Base-by-base conservation (phyloP, 768 basidiomycete species). In the Tulasnella sp. region DNA sequence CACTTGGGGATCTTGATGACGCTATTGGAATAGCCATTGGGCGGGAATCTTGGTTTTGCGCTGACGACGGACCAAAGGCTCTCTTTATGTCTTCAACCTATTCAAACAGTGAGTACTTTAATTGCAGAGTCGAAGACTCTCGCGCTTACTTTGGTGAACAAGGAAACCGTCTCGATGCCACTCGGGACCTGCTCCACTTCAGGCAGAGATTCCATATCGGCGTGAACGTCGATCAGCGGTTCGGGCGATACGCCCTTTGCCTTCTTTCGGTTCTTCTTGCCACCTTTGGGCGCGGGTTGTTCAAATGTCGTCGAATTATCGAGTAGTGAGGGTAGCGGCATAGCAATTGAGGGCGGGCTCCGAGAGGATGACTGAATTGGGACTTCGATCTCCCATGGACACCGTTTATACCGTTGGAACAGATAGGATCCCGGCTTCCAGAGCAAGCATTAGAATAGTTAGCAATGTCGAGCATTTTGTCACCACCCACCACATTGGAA, bases 341-440 rank as follows among this genome's bases (percentile, higher is more conserved):
- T 42, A 60, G 37, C 60, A 18, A 64, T 24, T 6, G 77, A 77
- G 11, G 48, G 77, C 24, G 58, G 34, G 37, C 54, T 60, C 20
- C 41, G 9, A 37, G 54, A 75, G 77, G 74, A 58, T 14, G 50
- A 24, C 64, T 40, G 31, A 9, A 24, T 24, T 5, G 77, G 77
- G 37, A 64, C 81, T 83, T 60, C 81, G 41, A 98, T 89, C 84
- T 93, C 92, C 96, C 96, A 98, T 60, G 92, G 93, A 85, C 96
- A 97, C 48, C 96, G 92, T 84, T 96, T 95, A 85, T 97, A 96
- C 18, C 93, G 89, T 84, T 98, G 96, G 84, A 98, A 98, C 34
- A 96, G 86, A 5, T 96, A 92, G 1, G 96, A 92, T 8, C 96
- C 96, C 42, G 94, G 93, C 96, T 97, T 77, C 46, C 40, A 54